A percentile compares a stretch with the other conserved stretches of the same genome.
Evolutionary conservation across 73 alveolate genomes (phyloP).

Genomic region (Paramecium bursaria): DNA sequence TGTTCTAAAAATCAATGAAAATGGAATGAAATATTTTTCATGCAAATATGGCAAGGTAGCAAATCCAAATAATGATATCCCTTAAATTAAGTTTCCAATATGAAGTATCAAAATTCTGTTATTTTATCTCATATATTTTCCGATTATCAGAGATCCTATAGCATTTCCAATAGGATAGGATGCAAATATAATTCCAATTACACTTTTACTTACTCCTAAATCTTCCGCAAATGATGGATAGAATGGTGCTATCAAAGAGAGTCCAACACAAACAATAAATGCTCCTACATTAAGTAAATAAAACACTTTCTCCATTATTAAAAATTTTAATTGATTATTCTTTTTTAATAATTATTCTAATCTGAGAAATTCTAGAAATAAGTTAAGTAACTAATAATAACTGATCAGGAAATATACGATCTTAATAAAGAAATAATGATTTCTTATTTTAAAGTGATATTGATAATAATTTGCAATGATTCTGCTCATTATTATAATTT

Average conservation of each 20-base stretch:
- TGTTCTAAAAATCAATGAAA: slow-evolving; percentile 12
- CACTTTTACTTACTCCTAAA: background rate
- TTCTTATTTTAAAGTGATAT: too few relatives aligned
- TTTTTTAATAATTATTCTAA: too few relatives aligned
- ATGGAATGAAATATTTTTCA: background rate
- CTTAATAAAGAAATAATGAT: too few relatives aligned
- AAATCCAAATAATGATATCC: slow-evolving; percentile 1
- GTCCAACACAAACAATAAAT: slow-evolving; percentile 19
- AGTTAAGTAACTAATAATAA: too few relatives aligned
- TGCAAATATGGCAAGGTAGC: background rate
- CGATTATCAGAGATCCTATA: slow-evolving; percentile 8
- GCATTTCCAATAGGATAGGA: slow-evolving; percentile 24
- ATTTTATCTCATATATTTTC: slow-evolving; percentile 1
- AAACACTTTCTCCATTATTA: too few relatives aligned
- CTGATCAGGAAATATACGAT: too few relatives aligned
- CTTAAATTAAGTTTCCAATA: slow-evolving; percentile 4
- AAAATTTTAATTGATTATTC: too few relatives aligned
- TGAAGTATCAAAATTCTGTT: background rate
- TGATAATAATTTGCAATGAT: too few relatives aligned
- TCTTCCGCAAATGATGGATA: slow-evolving; percentile 38
- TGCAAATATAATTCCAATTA: slow-evolving; percentile 21
- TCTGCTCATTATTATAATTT: too few relatives aligned
- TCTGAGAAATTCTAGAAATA: too few relatives aligned
- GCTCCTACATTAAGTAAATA: slow-evolving; percentile 33
- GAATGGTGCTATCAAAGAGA: slow-evolving; percentile 45